These are phyloP conservation scores for Medicago lupulina DNA, from an alignment of 306 rosid species.

Conservation along the genomic window DNA sequence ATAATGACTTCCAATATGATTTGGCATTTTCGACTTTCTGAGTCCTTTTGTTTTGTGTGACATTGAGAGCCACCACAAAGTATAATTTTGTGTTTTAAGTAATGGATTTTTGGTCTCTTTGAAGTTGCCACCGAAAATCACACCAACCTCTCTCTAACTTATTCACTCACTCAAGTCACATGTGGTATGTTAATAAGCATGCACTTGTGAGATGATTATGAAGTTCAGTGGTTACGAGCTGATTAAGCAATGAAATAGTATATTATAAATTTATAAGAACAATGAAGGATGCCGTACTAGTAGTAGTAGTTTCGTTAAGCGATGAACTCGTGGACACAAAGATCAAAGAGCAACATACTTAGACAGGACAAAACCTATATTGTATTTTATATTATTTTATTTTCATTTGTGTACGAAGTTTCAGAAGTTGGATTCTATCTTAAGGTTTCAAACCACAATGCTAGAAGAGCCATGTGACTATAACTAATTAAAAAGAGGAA, in stretches of 20 bases:
- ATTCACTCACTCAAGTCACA: slow-evolving; percentile 41
- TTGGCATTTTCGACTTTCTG: slow-evolving; percentile 48
- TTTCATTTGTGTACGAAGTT: slow-evolving; percentile 36
- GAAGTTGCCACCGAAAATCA: slow-evolving; percentile 46
- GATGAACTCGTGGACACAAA: slow-evolving; percentile 40
- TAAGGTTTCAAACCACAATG: slow-evolving; percentile 41
- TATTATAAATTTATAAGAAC: slow-evolving; percentile 27
- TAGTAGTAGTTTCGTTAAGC: slow-evolving; percentile 29
- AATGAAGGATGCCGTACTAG: neutral
- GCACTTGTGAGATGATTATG: slow-evolving; percentile 62
- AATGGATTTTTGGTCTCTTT: slow-evolving; percentile 38
- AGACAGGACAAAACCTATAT: slow-evolving; percentile 48
- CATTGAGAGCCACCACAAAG: slow-evolving; percentile 45
- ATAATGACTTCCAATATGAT: slow-evolving; percentile 51
- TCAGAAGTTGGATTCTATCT: slow-evolving; percentile 49
- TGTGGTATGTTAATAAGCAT: slow-evolving; percentile 49
- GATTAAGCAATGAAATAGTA: slow-evolving; percentile 61
- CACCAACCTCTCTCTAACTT: slow-evolving; percentile 28
- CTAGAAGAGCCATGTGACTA: slow-evolving; percentile 33
- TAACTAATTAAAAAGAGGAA: neutral
- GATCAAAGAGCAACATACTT: slow-evolving; percentile 40
- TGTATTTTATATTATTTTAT: slow-evolving; percentile 4
- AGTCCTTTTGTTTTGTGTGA: slow-evolving; percentile 34
- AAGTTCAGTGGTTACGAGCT: slow-evolving; percentile 59
- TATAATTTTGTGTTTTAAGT: slow-evolving; percentile 48